Percentiles rank a stretch among this genome's conserved stretches.
phyloP scores from a whole-genome alignment of 225 moss, liverwort and hornwort genomes.

The Sphagnum contortum region DNA sequence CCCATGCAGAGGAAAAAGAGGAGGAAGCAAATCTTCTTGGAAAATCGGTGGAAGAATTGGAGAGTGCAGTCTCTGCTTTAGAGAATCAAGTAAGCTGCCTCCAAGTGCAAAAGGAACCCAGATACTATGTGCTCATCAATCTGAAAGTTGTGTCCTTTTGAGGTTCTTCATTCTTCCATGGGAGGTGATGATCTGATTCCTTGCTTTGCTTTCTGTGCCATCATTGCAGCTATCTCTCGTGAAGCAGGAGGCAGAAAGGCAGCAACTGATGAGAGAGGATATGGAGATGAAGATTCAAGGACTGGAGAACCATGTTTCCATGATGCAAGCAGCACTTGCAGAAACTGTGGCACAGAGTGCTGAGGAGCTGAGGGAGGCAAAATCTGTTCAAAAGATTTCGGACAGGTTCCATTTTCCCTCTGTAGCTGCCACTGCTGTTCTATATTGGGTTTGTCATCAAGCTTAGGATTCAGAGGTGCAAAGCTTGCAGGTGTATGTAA shows the following conservation, averaged over 20 bases:
- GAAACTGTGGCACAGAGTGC: constrained; percentile 40
- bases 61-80: constrained; percentile 88
- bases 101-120: not conserved
- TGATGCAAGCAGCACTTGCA: constrained; percentile 53
- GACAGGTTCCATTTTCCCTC: constrained; percentile 41
- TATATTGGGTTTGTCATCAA: too few relatives aligned
- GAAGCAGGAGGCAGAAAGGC: constrained; percentile 74
- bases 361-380: constrained; percentile 40
- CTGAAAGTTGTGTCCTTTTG: not conserved
- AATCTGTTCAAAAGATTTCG: constrained; percentile 40
- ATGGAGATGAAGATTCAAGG: constrained; percentile 65
- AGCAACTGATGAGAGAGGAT: constrained; percentile 62
- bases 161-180: not conserved
- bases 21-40: constrained; percentile 61
- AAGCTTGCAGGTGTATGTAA: too few relatives aligned
- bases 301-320: constrained; percentile 49
- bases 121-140: not conserved
- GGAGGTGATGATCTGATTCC: too few relatives aligned
- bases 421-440: not conserved
- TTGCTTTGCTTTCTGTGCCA: not conserved
- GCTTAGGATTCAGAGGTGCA: too few relatives aligned
- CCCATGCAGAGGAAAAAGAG: constrained; percentile 56
- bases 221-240: constrained; percentile 60
- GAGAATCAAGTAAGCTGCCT: constrained; percentile 68
- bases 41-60: constrained; percentile 86